Evolutionary conservation across 2,329 filamentous ascomycete species (phyloP).

Genomic region (Fusarium haematococcum): DNA sequence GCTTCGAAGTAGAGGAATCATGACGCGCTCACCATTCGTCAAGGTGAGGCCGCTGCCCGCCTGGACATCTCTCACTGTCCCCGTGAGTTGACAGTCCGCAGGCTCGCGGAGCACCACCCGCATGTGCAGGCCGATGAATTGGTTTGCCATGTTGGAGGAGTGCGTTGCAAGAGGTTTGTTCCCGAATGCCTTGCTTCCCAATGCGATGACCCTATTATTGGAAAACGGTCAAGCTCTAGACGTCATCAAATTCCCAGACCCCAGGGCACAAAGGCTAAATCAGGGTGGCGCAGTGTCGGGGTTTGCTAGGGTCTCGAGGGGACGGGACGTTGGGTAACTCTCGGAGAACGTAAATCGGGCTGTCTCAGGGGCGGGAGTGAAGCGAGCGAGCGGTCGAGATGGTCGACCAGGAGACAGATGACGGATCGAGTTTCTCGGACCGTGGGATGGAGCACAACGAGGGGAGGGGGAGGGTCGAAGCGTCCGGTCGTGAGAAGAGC

Average conservation of each 20-base stretch:
- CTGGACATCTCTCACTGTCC: constrained; percentile 76
- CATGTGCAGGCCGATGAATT: constrained; percentile 83
- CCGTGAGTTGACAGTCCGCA: constrained; percentile 72
- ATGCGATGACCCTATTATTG: constrained; percentile 23
- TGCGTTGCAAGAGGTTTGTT: neutral
- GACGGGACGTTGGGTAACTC: neutral
- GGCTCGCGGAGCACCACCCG: constrained; percentile 77
- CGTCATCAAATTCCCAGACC: constrained; percentile 38
- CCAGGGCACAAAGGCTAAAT: constrained; percentile 4
- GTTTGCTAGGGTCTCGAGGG: neutral
- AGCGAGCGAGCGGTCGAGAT: constrained; percentile 18
- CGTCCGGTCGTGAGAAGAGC: constrained; percentile 4
- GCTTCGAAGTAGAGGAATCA: neutral
- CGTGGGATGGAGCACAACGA: constrained; percentile 33
- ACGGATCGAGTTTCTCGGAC: constrained; percentile 24
- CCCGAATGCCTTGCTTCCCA: constrained; percentile 4
- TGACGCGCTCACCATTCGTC: constrained; percentile 70
- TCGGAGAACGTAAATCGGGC: neutral
- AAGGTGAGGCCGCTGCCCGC: constrained; percentile 76
- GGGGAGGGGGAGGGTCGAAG: constrained; percentile 24
- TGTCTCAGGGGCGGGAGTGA: neutral
- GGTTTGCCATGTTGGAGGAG: constrained; percentile 59
- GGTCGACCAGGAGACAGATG: constrained; percentile 17
- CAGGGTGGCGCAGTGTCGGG: constrained; percentile 7
- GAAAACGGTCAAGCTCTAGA: constrained; percentile 25